Conservation (phyloP, 1,284 basidiomycete genomes). For the Sporisorium reilianum region DNA sequence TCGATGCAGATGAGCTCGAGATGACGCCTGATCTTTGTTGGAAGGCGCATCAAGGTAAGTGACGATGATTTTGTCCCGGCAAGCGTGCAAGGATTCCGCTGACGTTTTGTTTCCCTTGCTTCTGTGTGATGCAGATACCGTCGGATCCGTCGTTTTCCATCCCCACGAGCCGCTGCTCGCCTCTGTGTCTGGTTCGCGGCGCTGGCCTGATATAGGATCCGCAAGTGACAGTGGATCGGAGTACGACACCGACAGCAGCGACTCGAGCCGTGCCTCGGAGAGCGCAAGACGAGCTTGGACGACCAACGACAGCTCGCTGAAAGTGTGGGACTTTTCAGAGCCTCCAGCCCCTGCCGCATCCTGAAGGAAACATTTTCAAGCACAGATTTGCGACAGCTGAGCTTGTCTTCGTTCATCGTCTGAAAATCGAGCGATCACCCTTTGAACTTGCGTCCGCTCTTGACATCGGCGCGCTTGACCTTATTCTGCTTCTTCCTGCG, state of each 20-base stretch:
- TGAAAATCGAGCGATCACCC: slow-evolving; percentile 13
- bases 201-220: slow-evolving; percentile 17
- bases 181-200: slow-evolving; percentile 44
- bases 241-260: slow-evolving; percentile 4
- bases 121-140: slow-evolving; percentile 23
- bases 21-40: slow-evolving; percentile 37
- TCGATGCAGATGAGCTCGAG: slow-evolving; percentile 15
- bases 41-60: slow-evolving; percentile 36
- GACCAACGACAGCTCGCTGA: slow-evolving; percentile 32
- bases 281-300: slow-evolving; percentile 23
- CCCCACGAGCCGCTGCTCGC: slow-evolving; percentile 39
- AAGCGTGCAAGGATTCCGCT: neutral
- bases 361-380: neutral
- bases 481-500: slow-evolving; percentile 49
- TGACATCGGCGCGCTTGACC: slow-evolving; percentile 49
- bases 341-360: neutral
- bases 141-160: slow-evolving; percentile 50
- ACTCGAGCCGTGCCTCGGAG: neutral
- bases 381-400: no score
- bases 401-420: no score
- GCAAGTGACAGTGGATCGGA: slow-evolving; percentile 13
- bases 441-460: slow-evolving; percentile 48
- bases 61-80: neutral
- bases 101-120: neutral
- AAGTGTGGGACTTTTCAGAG: slow-evolving; percentile 38